Evolutionary conservation across 352 stramenopile species (phyloP).

Genomic region (Globisporangium irregulare): DNA sequence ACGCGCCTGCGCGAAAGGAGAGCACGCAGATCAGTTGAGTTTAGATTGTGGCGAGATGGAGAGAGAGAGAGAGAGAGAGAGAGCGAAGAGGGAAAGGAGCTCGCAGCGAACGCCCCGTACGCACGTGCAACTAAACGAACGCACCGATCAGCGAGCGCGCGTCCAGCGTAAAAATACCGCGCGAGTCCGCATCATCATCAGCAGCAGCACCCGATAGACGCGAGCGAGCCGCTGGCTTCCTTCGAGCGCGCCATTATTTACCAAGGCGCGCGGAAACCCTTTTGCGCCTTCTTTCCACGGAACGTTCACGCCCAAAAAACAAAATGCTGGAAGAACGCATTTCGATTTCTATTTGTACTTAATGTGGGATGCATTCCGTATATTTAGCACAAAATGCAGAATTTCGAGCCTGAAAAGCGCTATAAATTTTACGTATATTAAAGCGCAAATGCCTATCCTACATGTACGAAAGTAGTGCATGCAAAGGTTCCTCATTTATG

Average conservation of each 20-base stretch:
- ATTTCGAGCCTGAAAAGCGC: too few species aligned
- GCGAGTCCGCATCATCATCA: not conserved
- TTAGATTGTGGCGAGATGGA: not conserved
- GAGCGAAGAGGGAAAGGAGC: not conserved
- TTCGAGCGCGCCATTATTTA: not conserved
- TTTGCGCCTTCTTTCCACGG: slow-evolving; percentile 2
- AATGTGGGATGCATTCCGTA: too few species aligned
- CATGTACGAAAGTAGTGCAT: too few species aligned
- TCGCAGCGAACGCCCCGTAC: not conserved
- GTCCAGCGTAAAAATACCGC: not conserved
- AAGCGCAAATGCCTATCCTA: too few species aligned
- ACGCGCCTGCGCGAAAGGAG: not conserved
- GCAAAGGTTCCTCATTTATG: too few species aligned
- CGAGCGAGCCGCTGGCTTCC: not conserved
- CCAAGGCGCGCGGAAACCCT: not conserved
- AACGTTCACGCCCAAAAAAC: not conserved
- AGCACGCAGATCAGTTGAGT: not conserved
- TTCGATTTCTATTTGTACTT: too few species aligned
- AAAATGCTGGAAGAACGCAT: too few species aligned
- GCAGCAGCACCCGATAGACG: not conserved
- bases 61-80: not conserved
- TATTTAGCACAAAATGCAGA: too few species aligned
- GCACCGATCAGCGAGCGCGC: not conserved
- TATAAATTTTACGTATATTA: too few species aligned
- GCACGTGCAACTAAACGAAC: not conserved